Conservation (phyloP, 306 rosid genomes). For the Elaeagnus macrophylla region DNA sequence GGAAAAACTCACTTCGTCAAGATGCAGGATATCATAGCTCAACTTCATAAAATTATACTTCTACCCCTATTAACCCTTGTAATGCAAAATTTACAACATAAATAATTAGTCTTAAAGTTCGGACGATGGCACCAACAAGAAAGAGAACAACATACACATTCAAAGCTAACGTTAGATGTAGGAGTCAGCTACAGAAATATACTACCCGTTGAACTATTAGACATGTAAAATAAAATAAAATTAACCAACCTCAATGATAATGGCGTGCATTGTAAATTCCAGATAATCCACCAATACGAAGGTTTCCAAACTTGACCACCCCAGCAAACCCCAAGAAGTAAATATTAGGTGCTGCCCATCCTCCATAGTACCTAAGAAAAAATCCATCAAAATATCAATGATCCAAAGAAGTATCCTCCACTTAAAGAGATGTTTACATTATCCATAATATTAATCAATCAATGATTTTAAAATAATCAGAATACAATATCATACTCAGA, state of each 20-base stretch:
- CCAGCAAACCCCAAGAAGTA: slow-evolving; percentile 88
- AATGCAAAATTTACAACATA: neutral
- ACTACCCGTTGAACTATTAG: neutral
- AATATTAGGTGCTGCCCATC: slow-evolving; percentile 94
- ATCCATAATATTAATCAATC: no score
- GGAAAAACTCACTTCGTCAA: neutral
- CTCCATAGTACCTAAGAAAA: slow-evolving; percentile 83
- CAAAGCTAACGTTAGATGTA: neutral
- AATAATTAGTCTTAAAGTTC: slow-evolving; percentile 9
- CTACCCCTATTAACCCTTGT: neutral
- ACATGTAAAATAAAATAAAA: neutral
- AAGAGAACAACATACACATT: neutral
- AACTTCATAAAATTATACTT: neutral
- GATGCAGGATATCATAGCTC: neutral
- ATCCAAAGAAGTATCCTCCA: neutral
- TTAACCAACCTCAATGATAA: slow-evolving; percentile 57
- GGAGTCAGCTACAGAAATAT: neutral
- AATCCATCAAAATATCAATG: neutral
- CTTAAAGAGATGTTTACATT: no score
- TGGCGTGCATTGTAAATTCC: slow-evolving; percentile 70
- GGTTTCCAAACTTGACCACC: slow-evolving; percentile 79
- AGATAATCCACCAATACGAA: slow-evolving; percentile 87
- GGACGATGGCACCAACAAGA: slow-evolving; percentile 5
- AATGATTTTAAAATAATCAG: no score
- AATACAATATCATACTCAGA: no score